phyloP scores from a whole-genome alignment of 2,329 filamentous ascomycete genomes.

The Cladosporium sp. region DNA sequence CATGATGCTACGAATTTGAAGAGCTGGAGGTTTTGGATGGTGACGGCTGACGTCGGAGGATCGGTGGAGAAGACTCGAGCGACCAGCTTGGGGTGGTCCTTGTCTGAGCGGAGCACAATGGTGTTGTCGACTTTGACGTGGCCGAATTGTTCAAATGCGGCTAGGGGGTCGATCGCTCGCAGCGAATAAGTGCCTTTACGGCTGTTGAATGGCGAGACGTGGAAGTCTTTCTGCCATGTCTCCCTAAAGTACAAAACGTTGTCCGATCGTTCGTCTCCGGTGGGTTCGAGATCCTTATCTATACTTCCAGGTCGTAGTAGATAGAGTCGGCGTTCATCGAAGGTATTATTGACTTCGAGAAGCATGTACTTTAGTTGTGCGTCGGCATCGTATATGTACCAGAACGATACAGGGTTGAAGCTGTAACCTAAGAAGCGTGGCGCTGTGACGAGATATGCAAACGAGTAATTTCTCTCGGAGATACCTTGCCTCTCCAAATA shows the following conservation, averaged over 20 bases:
- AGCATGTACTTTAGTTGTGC: conserved; percentile 64
- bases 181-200: conserved; percentile 51
- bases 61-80: conserved; percentile 60
- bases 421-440: conserved; percentile 68
- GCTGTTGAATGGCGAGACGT: conserved; percentile 73
- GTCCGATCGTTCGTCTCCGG: conserved; percentile 4
- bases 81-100: conserved; percentile 61
- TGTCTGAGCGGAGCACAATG: conserved; percentile 62
- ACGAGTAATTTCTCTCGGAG: conserved; percentile 61
- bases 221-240: conserved; percentile 69
- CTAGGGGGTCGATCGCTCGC: conserved; percentile 48
- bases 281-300: conserved; percentile 7
- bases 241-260: conserved; percentile 45
- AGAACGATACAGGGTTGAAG: conserved; percentile 77
- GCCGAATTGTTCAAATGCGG: conserved; percentile 29
- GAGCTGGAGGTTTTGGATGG: conserved; percentile 42
- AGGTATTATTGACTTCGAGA: conserved; percentile 75
- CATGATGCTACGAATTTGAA: conserved; percentile 44
- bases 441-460: conserved; percentile 71
- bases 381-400: conserved; percentile 69
- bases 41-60: conserved; percentile 51
- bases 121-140: conserved; percentile 55
- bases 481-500: conserved; percentile 60
- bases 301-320: conserved; percentile 50
- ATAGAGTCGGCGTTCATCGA: conserved; percentile 70